phyloP scores from a whole-genome alignment of 805 yeast species.

The Candida nemodendra region DNA sequence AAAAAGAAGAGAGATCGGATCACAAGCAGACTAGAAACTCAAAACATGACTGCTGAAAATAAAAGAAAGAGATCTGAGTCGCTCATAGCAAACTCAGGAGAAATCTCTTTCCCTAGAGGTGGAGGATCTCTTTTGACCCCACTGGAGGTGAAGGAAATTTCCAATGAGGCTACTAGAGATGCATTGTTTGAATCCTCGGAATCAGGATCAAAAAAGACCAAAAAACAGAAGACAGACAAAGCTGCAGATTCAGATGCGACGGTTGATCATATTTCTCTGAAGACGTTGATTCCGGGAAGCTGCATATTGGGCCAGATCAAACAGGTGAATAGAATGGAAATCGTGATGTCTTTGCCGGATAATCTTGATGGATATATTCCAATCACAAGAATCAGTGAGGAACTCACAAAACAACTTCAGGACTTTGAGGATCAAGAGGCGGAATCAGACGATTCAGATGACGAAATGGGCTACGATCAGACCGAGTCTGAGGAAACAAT shows the following conservation, averaged over 20 bases:
- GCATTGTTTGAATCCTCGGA: conserved; percentile 57
- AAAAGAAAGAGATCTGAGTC: conserved; percentile 49
- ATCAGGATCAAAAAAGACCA: conserved; percentile 26
- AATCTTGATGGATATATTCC: conserved; percentile 78
- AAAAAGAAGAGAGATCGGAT: no score
- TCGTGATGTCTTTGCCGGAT: conserved; percentile 75
- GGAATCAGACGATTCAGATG: conserved; percentile 30
- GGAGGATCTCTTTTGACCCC: conserved; percentile 86
- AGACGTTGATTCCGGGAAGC: conserved; percentile 67
- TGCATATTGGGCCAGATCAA: conserved; percentile 74
- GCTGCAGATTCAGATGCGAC: conserved; percentile 34
- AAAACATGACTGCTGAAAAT: conserved; percentile 14
- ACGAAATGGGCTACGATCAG: conserved; percentile 29
- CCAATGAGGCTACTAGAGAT: conserved; percentile 89
- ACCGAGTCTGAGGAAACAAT: conserved; percentile 34
- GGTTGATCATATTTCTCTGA: conserved; percentile 62
- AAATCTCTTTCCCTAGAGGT: conserved; percentile 89
- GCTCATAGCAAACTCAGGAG: conserved; percentile 34
- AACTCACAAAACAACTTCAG: conserved; percentile 57
- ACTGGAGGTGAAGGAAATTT: conserved; percentile 85
- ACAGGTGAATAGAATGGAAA: conserved; percentile 57
- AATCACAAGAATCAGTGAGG: conserved; percentile 66
- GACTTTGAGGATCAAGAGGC: conserved; percentile 50
- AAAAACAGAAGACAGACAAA: conserved; percentile 28
- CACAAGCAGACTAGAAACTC: no score